These are phyloP conservation scores for Juncus effusus DNA, from an alignment of 176 grass and related monocot species.

Conservation along the genomic window DNA sequence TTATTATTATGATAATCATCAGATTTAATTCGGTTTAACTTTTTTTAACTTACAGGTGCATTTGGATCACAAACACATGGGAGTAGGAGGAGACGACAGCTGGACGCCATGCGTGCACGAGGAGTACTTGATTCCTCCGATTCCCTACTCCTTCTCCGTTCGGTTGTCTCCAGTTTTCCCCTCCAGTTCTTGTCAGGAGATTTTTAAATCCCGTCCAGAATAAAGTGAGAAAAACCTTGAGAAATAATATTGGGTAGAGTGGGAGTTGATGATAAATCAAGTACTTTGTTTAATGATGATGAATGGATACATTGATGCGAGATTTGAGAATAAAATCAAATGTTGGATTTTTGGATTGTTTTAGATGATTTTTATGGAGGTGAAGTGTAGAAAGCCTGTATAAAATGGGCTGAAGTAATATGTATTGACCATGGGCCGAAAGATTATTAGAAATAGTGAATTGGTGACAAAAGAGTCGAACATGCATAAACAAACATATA, in stretches of 20 bases:
- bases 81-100: constrained; percentile 83
- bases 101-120: constrained; percentile 81
- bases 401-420: no score
- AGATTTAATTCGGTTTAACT: not conserved
- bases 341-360: not conserved
- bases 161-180: constrained; percentile 51
- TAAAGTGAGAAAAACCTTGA: not conserved
- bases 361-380: not conserved
- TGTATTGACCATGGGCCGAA: no score
- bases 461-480: no score
- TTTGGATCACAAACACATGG: constrained; percentile 88
- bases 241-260: no score
- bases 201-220: constrained; percentile 46
- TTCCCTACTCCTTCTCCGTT: constrained; percentile 59
- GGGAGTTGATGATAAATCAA: no score
- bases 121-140: constrained; percentile 57
- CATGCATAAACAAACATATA: no score
- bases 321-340: not conserved
- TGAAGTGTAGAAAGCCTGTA: no score
- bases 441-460: no score
- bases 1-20: constrained; percentile 2
- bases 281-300: no score
- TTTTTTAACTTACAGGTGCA: constrained; percentile 57
- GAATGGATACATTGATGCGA: not conserved
- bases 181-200: constrained; percentile 56